Percentiles rank a stretch among this genome's conserved stretches.
Conservation (phyloP, 23 red algal genomes). For the Porphyridium purpureum region DNA sequence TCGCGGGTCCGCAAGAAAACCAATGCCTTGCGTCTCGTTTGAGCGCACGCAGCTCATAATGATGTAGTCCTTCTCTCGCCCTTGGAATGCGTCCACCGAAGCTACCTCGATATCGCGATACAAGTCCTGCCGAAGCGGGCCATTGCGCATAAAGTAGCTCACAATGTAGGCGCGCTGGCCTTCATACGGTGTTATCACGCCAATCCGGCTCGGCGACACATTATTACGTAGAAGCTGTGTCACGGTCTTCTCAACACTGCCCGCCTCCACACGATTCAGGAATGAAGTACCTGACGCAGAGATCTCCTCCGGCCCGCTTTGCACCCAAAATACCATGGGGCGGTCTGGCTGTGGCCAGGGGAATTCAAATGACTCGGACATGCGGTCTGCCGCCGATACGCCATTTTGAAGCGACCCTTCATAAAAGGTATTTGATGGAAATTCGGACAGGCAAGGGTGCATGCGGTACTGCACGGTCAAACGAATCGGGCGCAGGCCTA, state of each 20-base stretch:
- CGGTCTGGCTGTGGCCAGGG: constrained; percentile 50
- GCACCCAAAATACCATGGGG: constrained; percentile 86
- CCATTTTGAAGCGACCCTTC: constrained; percentile 80
- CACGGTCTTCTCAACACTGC: constrained; percentile 65
- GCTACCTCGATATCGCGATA: constrained; percentile 80
- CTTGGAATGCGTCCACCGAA: constrained; percentile 96
- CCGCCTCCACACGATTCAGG: constrained; percentile 77
- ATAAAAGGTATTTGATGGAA: constrained; percentile 91
- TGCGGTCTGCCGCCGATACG: constrained; percentile 69
- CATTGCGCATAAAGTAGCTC: constrained; percentile 60
- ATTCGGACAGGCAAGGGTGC: constrained; percentile 78
- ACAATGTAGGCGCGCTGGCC: constrained; percentile 82
- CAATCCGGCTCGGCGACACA: constrained; percentile 60
- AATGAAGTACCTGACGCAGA: constrained; percentile 89
- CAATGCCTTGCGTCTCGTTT: constrained; percentile 71
- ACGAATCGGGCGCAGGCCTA: constrained; percentile 63
- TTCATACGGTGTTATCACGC: constrained; percentile 93
- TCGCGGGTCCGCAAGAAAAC: constrained; percentile 80
- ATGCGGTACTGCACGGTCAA: constrained; percentile 92
- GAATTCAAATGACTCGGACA: constrained; percentile 25
- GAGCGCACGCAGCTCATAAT: constrained; percentile 82
- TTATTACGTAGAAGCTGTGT: constrained; percentile 59
- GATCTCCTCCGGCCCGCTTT: constrained; percentile 69
- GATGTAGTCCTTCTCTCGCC: constrained; percentile 76
- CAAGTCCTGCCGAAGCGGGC: constrained; percentile 60